Percentiles rank a stretch among this genome's conserved stretches.
Conservation (phyloP, 371 early-diverging fungal genomes). For the Mortierella sp. region DNA sequence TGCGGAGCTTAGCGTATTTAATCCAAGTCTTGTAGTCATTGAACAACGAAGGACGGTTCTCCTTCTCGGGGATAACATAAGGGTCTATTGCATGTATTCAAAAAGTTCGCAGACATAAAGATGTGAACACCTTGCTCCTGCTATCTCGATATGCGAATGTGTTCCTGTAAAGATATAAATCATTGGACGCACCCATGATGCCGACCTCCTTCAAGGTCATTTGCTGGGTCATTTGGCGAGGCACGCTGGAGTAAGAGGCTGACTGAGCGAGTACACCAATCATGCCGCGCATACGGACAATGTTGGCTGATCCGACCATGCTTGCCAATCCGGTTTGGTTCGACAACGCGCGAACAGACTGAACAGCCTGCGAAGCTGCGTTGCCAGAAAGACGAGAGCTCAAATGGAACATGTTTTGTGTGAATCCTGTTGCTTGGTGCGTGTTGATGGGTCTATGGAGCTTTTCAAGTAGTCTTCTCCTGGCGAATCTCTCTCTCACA, state of each 20-base stretch:
- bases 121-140: background rate
- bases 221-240: constrained; percentile 48
- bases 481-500: background rate
- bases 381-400: constrained; percentile 33
- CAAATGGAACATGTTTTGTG: constrained; percentile 30
- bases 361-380: constrained; percentile 33
- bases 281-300: constrained; percentile 33
- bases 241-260: constrained; percentile 48
- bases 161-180: too few species aligned
- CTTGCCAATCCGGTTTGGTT: constrained; percentile 26
- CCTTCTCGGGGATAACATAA: constrained; percentile 52
- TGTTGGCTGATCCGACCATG: constrained; percentile 24
- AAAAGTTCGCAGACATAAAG: too few species aligned
- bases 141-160: background rate
- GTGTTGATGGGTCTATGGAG: background rate
- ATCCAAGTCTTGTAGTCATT: constrained; percentile 48
- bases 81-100: constrained; percentile 28
- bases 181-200: constrained; percentile 41
- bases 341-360: constrained; percentile 30
- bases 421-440: background rate
- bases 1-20: constrained; percentile 52
- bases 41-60: constrained; percentile 50
- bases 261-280: constrained; percentile 40
- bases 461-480: background rate
- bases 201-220: constrained; percentile 45